A percentile compares a stretch with the other conserved stretches of the same genome.
Evolutionary conservation across 169 alveolate genomes (phyloP).

Genomic region (Eimeria praecox): DNA sequence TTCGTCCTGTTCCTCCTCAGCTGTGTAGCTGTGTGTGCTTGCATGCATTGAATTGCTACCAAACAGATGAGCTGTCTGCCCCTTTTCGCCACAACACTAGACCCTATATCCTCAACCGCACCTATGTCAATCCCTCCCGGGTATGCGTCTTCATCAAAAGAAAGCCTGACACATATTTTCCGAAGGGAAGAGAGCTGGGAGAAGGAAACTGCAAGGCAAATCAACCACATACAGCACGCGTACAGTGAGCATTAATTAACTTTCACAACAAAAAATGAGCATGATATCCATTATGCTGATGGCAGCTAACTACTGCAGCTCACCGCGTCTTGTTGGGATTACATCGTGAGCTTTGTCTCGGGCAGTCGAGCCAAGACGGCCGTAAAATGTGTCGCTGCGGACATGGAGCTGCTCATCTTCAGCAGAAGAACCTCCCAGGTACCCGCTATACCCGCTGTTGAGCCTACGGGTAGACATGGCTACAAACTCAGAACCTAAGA

Average conservation of each 20-base stretch:
- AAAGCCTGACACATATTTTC: constrained; percentile 72
- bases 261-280: too few species aligned
- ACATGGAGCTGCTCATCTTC: not conserved
- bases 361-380: constrained; percentile 34
- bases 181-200: constrained; percentile 48
- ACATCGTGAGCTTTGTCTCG: not conserved
- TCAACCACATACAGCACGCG: not conserved
- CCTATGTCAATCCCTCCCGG: constrained; percentile 82
- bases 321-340: constrained; percentile 9
- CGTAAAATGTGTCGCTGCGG: constrained; percentile 62
- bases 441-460: constrained; percentile 68
- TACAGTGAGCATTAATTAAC: not conserved
- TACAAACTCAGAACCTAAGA: too few species aligned
- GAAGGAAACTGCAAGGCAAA: constrained; percentile 34
- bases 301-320: not conserved
- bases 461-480: constrained; percentile 29
- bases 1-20: not conserved
- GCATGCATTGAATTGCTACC: not conserved
- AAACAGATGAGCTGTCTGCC: not conserved
- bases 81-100: not conserved
- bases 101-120: constrained; percentile 35
- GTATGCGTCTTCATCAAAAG: constrained; percentile 80
- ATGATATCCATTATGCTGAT: too few species aligned
- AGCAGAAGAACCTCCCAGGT: not conserved
- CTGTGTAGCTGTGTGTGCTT: not conserved